These are phyloP conservation scores for Hyaloperonospora brassicae DNA, from an alignment of 352 stramenopile species.

Conservation along the genomic window DNA sequence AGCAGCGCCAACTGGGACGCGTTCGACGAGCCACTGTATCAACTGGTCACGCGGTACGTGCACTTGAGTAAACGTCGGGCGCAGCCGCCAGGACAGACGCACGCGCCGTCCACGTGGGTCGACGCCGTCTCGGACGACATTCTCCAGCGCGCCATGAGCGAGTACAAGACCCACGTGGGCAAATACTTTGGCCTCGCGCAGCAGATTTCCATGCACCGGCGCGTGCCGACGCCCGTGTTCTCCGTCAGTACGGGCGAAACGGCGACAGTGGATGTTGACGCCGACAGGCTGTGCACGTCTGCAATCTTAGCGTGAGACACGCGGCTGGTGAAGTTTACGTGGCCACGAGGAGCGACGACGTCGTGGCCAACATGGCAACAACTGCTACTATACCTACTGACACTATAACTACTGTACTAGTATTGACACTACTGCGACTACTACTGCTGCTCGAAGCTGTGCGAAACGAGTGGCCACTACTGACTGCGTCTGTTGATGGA, in stretches of 20 bases:
- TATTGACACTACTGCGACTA: no score
- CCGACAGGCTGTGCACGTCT: constrained; percentile 7
- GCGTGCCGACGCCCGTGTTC: constrained; percentile 53
- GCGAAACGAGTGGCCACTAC: no score
- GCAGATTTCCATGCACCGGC: constrained; percentile 58
- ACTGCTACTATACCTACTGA: no score
- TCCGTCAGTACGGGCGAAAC: constrained; percentile 33
- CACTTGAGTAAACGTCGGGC: constrained; percentile 32
- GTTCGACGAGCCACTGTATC: constrained; percentile 51
- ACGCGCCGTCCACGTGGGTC: constrained; percentile 30
- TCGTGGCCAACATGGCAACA: no score
- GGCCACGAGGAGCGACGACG: no score
- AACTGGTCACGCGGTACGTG: constrained; percentile 44
- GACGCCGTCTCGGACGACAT: constrained; percentile 31
- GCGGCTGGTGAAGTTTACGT: no score
- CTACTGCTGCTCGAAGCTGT: no score
- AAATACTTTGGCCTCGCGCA: constrained; percentile 54
- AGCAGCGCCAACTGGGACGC: constrained; percentile 42
- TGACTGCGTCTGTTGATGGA: no score
- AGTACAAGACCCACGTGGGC: constrained; percentile 62
- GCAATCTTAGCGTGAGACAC: constrained; percentile 22
- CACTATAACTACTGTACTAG: no score
- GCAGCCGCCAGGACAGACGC: not conserved
- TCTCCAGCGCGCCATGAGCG: constrained; percentile 45
- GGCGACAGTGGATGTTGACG: constrained; percentile 3